These are phyloP conservation scores for Aspergillus fumigatiaffinis DNA, from an alignment of 2,329 filamentous ascomycete species.

Conservation along the genomic window DNA sequence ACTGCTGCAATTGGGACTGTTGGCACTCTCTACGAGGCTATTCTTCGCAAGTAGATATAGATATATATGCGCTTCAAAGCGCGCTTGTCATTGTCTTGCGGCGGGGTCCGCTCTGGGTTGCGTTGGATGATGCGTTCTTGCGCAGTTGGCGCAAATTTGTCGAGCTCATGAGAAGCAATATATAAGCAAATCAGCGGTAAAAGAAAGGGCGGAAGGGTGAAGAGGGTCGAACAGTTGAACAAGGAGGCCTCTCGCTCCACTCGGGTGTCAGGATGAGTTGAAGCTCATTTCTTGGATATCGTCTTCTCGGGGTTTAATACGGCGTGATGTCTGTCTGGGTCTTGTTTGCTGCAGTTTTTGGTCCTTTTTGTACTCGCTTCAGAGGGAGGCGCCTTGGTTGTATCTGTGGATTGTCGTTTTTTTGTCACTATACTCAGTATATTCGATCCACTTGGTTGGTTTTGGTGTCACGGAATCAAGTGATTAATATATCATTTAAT, in stretches of 20 bases:
- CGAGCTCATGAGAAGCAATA: neutral
- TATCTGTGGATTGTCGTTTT: neutral
- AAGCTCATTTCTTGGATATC: slow-evolving; percentile 8
- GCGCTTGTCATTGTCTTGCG: slow-evolving; percentile 1
- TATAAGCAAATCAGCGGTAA: neutral
- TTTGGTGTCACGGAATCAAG: slow-evolving; percentile 2
- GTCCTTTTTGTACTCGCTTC: neutral
- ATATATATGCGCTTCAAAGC: neutral
- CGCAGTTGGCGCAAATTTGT: neutral
- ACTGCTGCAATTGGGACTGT: slow-evolving; percentile 40
- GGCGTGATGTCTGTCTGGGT: slow-evolving; percentile 8
- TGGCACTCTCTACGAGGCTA: slow-evolving; percentile 45
- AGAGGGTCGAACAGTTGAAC: neutral
- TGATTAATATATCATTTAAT: neutral
- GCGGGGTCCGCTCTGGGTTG: neutral
- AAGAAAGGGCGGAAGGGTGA: neutral
- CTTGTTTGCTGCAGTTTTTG: neutral
- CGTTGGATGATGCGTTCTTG: neutral
- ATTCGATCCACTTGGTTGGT: slow-evolving; percentile 1
- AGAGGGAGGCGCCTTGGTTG: neutral
- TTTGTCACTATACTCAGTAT: neutral
- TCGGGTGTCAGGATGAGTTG: neutral
- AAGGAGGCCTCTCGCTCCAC: neutral
- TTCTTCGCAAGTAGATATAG: slow-evolving; percentile 36
- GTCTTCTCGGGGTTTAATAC: slow-evolving; percentile 7